Evolutionary conservation across 331 rosid genomes (phyloP), one percentile per base, ranked within the genome.

Genomic region (Malus hybrid): DNA sequence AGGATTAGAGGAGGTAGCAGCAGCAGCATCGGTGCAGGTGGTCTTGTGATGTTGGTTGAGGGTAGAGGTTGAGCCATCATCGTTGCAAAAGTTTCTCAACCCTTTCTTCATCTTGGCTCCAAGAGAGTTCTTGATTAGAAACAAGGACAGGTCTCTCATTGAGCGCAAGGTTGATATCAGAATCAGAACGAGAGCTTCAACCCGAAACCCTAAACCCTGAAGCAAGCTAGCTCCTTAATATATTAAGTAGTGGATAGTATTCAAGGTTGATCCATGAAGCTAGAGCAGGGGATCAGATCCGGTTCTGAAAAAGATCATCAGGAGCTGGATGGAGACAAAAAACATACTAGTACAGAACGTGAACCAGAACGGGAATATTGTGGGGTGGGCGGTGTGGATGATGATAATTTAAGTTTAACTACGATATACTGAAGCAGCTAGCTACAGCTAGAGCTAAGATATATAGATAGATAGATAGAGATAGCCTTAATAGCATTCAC

Each of bases 401-500:
- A 42, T 39, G 48, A 42, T 42, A 42, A 9, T 39, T 39, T 36
- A 36, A n/a, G 4, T 56, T 75, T 63, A 63, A 66, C 67, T 86
- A 60, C 7, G 36, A 29, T 19, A 32, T 20, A 18, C 29, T 16
- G 29, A 70, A 42, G n/a, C 28, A 67, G n/a, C 14, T 26, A 20
- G 26, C 63, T 42, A 42, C 14, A 42, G 48, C 48, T 42, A 42
- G 48, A 10, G 13, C 48, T 42, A 42, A 42, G 63, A 20, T 13
- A 55, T 10, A 11, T 58, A 58, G 63, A 44, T 69, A 58, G 63
- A 44, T 69, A 80, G 84, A 76, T 86, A 81, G 53, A 55, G 60
- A 19, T 19, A 19, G 77, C 44, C 52, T 87, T 89, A 81, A 87
- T 83, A 69, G 77, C 86, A 56, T n/a, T 89, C 95, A 89, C 92